Evolutionary conservation across 257 asterid species (phyloP).

Genomic region (Capsicum baccatum): DNA sequence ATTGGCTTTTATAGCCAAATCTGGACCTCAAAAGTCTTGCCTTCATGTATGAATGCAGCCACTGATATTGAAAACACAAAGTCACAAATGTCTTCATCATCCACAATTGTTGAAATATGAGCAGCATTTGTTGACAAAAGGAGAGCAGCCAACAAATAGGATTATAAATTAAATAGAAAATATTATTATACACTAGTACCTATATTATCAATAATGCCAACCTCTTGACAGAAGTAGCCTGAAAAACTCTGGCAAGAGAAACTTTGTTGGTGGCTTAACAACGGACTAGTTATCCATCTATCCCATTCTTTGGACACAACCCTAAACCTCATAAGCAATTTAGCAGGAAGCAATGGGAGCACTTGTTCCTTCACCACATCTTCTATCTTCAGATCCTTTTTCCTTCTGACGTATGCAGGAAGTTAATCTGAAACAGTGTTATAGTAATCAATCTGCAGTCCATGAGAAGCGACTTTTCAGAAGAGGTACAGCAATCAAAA

Average conservation of each 20-base stretch:
- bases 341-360: slow-evolving; percentile 59
- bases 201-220: no score
- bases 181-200: no score
- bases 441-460: slow-evolving; percentile 22
- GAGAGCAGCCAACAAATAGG: no score
- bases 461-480: neutral
- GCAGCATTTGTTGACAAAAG: no score
- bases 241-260: slow-evolving; percentile 41
- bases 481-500: neutral
- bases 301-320: slow-evolving; percentile 59
- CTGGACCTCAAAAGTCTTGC: no score
- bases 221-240: slow-evolving; percentile 47
- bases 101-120: no score
- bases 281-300: slow-evolving; percentile 43
- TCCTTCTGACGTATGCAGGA: neutral
- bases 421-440: neutral
- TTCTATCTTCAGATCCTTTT: slow-evolving; percentile 28
- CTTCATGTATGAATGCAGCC: no score
- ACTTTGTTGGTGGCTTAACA: slow-evolving; percentile 49
- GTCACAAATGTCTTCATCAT: no score
- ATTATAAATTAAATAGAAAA: neutral
- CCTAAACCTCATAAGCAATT: slow-evolving; percentile 44
- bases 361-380: slow-evolving; percentile 37
- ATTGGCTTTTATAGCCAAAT: no score
- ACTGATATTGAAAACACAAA: no score